Conservation (phyloP, 2,329 filamentous ascomycete genomes). For the Chaetomium sp. region DNA sequence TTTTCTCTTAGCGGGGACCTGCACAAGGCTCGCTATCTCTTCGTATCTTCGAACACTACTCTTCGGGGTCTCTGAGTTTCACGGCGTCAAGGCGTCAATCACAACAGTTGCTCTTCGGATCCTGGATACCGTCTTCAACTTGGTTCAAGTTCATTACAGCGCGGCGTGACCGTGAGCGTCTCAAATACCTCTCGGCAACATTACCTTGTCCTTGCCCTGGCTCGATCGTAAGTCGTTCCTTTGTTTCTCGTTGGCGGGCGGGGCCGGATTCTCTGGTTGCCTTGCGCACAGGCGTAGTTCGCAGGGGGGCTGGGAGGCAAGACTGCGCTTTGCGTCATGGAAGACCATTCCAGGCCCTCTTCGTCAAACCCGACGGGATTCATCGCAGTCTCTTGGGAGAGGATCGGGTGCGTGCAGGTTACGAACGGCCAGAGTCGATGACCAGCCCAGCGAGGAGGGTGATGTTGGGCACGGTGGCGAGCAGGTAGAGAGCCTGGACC, state of each 20-base stretch:
- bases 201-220: conserved; percentile 5
- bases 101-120: conserved; percentile 18
- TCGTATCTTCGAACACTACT: conserved; percentile 28
- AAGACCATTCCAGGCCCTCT: background rate
- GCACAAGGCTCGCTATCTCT: conserved; percentile 16
- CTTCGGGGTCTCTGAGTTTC: conserved; percentile 29
- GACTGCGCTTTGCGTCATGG: background rate
- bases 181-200: background rate
- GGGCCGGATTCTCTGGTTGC: background rate
- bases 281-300: background rate
- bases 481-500: background rate
- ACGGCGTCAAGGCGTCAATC: conserved; percentile 32
- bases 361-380: background rate
- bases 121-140: conserved; percentile 20
- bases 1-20: conserved; percentile 15
- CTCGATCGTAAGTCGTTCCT: conserved; percentile 15
- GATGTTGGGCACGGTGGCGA: too few species aligned
- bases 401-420: too few species aligned
- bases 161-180: conserved; percentile 5
- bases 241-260: background rate
- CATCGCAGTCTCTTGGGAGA: background rate
- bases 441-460: too few species aligned
- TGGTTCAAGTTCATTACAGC: conserved; percentile 9
- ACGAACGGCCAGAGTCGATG: too few species aligned
- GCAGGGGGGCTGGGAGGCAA: background rate